A percentile compares a stretch with the other conserved stretches of the same genome.
These are phyloP conservation scores for Agroathelia rolfsii DNA, from an alignment of 1,284 basidiomycete species.

Conservation along the genomic window DNA sequence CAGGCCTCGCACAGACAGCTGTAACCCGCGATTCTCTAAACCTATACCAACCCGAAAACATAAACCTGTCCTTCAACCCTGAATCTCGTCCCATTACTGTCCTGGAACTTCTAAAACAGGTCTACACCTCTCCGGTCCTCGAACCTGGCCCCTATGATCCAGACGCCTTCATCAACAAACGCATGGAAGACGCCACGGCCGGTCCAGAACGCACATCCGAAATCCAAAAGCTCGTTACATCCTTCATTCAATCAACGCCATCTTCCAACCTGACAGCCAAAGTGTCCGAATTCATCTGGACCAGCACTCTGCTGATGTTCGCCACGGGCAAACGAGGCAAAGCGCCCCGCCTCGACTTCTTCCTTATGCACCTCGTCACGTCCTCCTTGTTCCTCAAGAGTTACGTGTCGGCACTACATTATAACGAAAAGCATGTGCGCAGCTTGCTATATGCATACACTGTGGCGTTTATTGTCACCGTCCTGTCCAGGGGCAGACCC, in stretches of 20 bases:
- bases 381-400: slow-evolving; percentile 53
- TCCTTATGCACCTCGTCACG: slow-evolving; percentile 63
- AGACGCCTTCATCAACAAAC: slow-evolving; percentile 28
- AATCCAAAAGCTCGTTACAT: slow-evolving; percentile 38
- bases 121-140: slow-evolving; percentile 43
- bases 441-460: slow-evolving; percentile 40
- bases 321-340: slow-evolving; percentile 40
- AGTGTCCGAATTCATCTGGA: slow-evolving; percentile 45
- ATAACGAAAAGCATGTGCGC: slow-evolving; percentile 27
- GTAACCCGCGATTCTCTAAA: slow-evolving; percentile 29
- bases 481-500: slow-evolving; percentile 48
- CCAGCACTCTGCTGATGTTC: slow-evolving; percentile 41
- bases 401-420: slow-evolving; percentile 32
- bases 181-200: slow-evolving; percentile 25
- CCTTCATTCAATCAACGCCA: slow-evolving; percentile 35
- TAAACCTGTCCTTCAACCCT: not conserved
- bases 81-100: slow-evolving; percentile 19
- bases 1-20: slow-evolving; percentile 49
- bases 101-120: slow-evolving; percentile 38
- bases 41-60: slow-evolving; percentile 7
- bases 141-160: slow-evolving; percentile 46
- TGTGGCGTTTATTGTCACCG: slow-evolving; percentile 31
- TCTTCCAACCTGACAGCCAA: slow-evolving; percentile 30
- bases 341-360: slow-evolving; percentile 54
- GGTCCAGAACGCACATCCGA: slow-evolving; percentile 34